Evolutionary conservation across 345 rosid species (phyloP), one percentile per base, ranked within the genome.

Genomic region (Eucalyptus pumila): DNA sequence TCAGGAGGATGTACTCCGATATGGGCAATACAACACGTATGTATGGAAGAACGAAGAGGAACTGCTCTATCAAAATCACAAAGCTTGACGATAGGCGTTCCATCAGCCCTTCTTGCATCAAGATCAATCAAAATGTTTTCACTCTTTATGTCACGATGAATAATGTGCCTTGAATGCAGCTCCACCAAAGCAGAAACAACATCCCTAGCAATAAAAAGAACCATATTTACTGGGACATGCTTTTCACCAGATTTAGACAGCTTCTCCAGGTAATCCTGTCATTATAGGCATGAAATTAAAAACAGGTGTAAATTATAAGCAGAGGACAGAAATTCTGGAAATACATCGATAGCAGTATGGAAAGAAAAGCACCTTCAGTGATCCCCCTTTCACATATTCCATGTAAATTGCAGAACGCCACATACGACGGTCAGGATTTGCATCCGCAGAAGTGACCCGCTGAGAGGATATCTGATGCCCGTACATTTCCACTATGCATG

Each of bases 21-120:
- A 89, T 97, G 99, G 67, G 95, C 95, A 91, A 98, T 95, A 89
- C 99, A 97, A 69, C 99, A 98, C 2, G 92, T 91, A 89, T 97
- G 99, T 92, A 94, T 88, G 90, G 89, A 92, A 87, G 99, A 95
- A 88, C 96, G 91, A 32, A 96, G 94, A 54, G 99, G 99, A 65
- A 98, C 96, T 24, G 99, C 99, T 92, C 96, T 93, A 89, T 98
- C 99, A 89, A 98, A 98, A 92, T 98, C 99, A 87, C 99, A 95
- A 60, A 98, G 98, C 92, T 98, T 98, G 90, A 96, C 97, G 9
- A 92, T 27, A 72, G 97, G 97, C 52, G 91, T 92, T 87, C 95
- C 95, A 48, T 94, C 95, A 89, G 92, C 91, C 87, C 92, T 92
- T 90, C 93, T 92, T 42, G 60, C 72, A 88, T 95, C 96, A 80